phyloP scores from a whole-genome alignment of 768 basidiomycete genomes.

The Amanita brunnescens region DNA sequence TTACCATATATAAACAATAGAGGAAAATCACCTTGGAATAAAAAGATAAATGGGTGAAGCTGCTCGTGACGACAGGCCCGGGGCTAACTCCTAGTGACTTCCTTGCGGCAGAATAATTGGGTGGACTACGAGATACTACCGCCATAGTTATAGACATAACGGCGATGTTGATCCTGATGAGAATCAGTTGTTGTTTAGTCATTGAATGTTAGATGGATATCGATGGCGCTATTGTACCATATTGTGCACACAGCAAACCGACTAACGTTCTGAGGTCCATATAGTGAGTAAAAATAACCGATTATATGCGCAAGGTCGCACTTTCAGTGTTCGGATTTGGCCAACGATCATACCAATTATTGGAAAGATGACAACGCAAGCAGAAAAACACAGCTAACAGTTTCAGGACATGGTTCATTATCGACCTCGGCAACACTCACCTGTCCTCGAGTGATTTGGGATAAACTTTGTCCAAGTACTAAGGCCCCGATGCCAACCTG shows the following conservation, averaged over 20 bases:
- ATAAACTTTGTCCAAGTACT: conserved; percentile 45
- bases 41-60: conserved; percentile 29
- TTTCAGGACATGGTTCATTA: background rate
- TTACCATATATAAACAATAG: too few species aligned
- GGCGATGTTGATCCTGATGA: conserved; percentile 41
- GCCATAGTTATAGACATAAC: conserved; percentile 55
- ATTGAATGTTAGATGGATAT: background rate
- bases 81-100: conserved; percentile 23
- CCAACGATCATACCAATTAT: conserved; percentile 47
- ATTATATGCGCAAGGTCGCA: background rate
- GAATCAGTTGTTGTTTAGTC: background rate
- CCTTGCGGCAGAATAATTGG: conserved; percentile 40
- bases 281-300: conserved; percentile 21
- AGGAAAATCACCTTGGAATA: conserved; percentile 19
- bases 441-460: conserved; percentile 37
- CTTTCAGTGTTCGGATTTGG: conserved; percentile 48
- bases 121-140: conserved; percentile 42
- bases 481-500: conserved; percentile 33
- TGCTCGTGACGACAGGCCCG: conserved; percentile 27
- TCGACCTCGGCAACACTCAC: conserved; percentile 19
- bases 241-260: conserved; percentile 42
- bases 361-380: conserved; percentile 51
- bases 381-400: conserved; percentile 43
- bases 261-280: conserved; percentile 31
- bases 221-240: conserved; percentile 19